phyloP scores from a whole-genome alignment of 352 stramenopile species.

The Globisporangium carolinianum region DNA sequence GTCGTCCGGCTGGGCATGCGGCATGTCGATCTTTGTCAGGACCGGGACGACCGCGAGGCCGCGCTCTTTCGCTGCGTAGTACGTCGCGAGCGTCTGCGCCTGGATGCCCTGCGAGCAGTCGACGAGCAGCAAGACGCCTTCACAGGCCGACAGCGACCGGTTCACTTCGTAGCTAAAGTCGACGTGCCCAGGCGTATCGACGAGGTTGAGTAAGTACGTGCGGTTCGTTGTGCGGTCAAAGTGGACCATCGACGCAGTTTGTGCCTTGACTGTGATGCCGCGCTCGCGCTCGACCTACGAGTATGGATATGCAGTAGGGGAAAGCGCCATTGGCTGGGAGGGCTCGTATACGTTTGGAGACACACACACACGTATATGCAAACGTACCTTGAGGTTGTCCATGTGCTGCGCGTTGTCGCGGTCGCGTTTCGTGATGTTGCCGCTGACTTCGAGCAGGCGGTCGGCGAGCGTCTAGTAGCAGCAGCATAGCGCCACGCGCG shows the following conservation, averaged over 20 bases:
- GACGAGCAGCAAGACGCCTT: conserved; percentile 97
- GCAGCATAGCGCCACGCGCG: neutral
- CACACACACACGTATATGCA: neutral
- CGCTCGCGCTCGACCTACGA: conserved; percentile 92
- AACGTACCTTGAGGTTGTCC: conserved; percentile 85
- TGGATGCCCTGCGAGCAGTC: conserved; percentile 97
- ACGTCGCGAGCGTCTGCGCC: conserved; percentile 96
- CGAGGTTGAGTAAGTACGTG: conserved; percentile 95
- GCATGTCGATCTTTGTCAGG: conserved; percentile 98
- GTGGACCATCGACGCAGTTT: conserved; percentile 96
- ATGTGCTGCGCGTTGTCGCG: conserved; percentile 80
- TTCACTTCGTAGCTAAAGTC: conserved; percentile 99
- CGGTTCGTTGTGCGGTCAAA: conserved; percentile 32
- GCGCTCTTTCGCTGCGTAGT: conserved; percentile 94
- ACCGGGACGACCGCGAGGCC: conserved; percentile 94
- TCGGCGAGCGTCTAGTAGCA: conserved; percentile 77
- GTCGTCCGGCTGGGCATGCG: conserved; percentile 91
- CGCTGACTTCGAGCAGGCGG: conserved; percentile 83
- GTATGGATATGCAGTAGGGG: neutral
- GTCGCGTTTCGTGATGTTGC: conserved; percentile 85
- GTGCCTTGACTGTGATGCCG: conserved; percentile 98
- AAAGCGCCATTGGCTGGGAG: neutral
- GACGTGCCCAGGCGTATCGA: conserved; percentile 96
- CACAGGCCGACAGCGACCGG: conserved; percentile 92
- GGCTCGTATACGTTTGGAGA: neutral